These are phyloP conservation scores for Alternaria novae-zelandiae DNA, from an alignment of 2,329 filamentous ascomycete genomes.

Conservation along the genomic window DNA sequence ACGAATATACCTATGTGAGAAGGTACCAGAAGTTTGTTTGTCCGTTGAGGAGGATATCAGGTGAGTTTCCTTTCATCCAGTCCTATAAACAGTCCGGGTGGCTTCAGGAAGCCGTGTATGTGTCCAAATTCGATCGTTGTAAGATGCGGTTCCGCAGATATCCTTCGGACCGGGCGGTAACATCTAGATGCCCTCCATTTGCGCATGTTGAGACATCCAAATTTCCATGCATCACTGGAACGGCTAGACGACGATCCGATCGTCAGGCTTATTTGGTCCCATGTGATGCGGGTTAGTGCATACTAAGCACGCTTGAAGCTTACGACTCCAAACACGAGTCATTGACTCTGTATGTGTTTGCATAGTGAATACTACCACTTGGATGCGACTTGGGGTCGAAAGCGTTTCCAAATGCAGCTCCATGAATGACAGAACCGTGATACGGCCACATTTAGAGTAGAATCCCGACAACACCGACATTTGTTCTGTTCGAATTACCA, in stretches of 20 bases:
- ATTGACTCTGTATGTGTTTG: neutral
- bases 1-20: too few relatives aligned
- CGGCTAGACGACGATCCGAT: neutral
- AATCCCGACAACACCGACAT: neutral
- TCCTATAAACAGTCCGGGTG: neutral
- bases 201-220: neutral
- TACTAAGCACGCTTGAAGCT: neutral
- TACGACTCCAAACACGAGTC: neutral
- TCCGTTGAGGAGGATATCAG: too few relatives aligned
- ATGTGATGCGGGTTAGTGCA: neutral
- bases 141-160: neutral
- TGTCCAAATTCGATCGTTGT: neutral
- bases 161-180: conserved; percentile 4
- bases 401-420: neutral
- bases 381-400: neutral
- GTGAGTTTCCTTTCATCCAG: conserved; percentile 4
- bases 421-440: neutral
- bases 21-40: too few relatives aligned
- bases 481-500: neutral
- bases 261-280: neutral
- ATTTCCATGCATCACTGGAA: neutral
- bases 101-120: neutral
- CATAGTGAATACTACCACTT: neutral
- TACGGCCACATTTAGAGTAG: neutral
- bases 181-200: neutral